Evolutionary conservation across 805 yeast genomes (phyloP).

Genomic region (Candida ovalis): DNA sequence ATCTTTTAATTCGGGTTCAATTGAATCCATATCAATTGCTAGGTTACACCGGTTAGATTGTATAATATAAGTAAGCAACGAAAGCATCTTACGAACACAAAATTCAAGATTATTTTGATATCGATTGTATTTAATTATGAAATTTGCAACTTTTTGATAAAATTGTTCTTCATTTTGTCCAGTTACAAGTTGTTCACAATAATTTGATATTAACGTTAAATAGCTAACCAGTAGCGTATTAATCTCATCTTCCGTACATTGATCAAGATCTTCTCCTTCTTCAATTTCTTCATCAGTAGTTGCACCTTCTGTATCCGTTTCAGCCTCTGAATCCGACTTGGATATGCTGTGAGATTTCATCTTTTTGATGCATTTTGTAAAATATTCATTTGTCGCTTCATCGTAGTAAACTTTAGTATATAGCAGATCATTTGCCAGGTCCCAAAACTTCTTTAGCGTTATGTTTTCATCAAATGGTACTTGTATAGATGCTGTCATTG

Average conservation of each 20-base stretch:
- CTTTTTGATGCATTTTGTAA: constrained; percentile 15
- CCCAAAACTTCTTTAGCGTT: constrained; percentile 31
- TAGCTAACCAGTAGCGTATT: constrained; percentile 33
- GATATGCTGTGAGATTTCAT: constrained; percentile 4
- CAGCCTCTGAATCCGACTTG: constrained; percentile 2
- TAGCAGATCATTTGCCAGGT: constrained; percentile 27
- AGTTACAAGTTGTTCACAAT: constrained; percentile 21
- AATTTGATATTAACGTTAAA: constrained; percentile 28
- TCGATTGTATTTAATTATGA: constrained; percentile 20
- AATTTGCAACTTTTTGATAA: constrained; percentile 24
- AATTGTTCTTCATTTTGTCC: constrained; percentile 24
- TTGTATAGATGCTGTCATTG: constrained; percentile 11
- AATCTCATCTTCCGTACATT: constrained; percentile 29
- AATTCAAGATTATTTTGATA: constrained; percentile 39
- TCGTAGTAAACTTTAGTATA: constrained; percentile 26
- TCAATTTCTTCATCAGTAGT: constrained; percentile 2
- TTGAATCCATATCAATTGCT: constrained; percentile 12
- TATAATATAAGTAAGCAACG: constrained; percentile 36
- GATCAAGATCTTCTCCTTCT: constrained; percentile 4
- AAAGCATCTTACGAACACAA: constrained; percentile 47
- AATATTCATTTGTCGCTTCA: constrained; percentile 21
- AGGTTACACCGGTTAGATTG: constrained; percentile 23
- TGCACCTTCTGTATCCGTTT: not conserved
- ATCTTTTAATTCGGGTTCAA: constrained; percentile 14
- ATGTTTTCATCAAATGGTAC: constrained; percentile 23